phyloP scores from a whole-genome alignment of 441 rosid species.

The Eutrema salsugineum region DNA sequence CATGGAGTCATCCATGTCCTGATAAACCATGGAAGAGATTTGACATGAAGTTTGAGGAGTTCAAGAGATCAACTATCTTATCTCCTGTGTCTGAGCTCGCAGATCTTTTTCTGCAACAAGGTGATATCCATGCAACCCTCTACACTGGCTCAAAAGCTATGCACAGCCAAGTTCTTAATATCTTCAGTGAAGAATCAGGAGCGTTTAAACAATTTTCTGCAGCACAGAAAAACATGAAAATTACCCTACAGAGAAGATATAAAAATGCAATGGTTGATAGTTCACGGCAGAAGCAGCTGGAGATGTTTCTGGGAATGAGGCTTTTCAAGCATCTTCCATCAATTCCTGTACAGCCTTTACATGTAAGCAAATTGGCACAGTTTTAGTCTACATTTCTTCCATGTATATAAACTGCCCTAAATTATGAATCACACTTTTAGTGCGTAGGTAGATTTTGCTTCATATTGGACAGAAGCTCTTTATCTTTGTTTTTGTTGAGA shows the following conservation, averaged over 20 bases:
- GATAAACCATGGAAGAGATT: conserved; percentile 99
- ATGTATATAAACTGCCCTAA: conserved; percentile 10
- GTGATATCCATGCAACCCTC: conserved; percentile 97
- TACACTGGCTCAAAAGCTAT: conserved; percentile 99
- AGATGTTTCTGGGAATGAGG: conserved; percentile 95
- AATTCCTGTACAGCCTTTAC: conserved; percentile 72
- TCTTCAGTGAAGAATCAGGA: conserved; percentile 93
- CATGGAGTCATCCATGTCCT: conserved; percentile 97
- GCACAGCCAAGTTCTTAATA: conserved; percentile 98
- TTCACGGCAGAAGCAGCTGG: conserved; percentile 97
- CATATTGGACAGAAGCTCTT: neutral
- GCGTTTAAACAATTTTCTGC: conserved; percentile 89
- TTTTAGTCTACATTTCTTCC: neutral
- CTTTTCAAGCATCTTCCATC: conserved; percentile 98
- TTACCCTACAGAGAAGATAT: conserved; percentile 90
- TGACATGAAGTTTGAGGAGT: conserved; percentile 88
- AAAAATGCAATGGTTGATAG: conserved; percentile 90
- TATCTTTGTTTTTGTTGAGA: neutral
- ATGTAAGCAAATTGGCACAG: conserved; percentile 49
- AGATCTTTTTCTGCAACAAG: conserved; percentile 91
- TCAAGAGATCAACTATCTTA: conserved; percentile 84
- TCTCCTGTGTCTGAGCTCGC: conserved; percentile 89
- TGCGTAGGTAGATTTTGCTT: neutral
- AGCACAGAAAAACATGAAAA: conserved; percentile 83
- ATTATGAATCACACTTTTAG: neutral